A percentile compares a stretch with the other conserved stretches of the same genome.
Evolutionary conservation across 371 early-diverging fungal species (phyloP).

Genomic region (Mucor velutinosus): DNA sequence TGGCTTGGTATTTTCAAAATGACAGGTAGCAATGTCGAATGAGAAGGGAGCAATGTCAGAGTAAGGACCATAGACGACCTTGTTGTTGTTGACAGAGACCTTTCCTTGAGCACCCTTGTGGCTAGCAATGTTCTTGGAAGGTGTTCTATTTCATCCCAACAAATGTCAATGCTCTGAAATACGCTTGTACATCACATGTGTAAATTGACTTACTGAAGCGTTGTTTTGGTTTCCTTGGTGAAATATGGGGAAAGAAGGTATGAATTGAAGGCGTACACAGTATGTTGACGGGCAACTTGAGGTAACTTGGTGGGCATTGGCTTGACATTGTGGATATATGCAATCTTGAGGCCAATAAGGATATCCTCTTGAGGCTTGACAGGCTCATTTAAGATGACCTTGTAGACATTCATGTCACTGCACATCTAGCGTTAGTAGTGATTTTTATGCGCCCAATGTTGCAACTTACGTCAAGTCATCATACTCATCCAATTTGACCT

Average conservation of each 20-base stretch:
- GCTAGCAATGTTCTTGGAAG: slow-evolving; percentile 40
- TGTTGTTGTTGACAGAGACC: slow-evolving; percentile 46
- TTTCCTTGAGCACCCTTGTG: slow-evolving; percentile 39
- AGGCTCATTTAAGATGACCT: slow-evolving; percentile 59
- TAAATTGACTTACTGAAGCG: slow-evolving; percentile 61
- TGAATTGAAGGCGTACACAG: slow-evolving; percentile 64
- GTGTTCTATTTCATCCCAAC: slow-evolving; percentile 24
- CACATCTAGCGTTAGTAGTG: not conserved
- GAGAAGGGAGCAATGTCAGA: slow-evolving; percentile 44
- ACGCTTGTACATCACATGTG: not conserved
- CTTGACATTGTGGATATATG: slow-evolving; percentile 55
- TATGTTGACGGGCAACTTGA: slow-evolving; percentile 71
- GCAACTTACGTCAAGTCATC: slow-evolving; percentile 43
- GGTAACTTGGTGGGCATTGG: slow-evolving; percentile 76
- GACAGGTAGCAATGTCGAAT: slow-evolving; percentile 50
- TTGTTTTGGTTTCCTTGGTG: slow-evolving; percentile 78
- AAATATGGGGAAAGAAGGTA: slow-evolving; percentile 71
- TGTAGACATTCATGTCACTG: slow-evolving; percentile 63
- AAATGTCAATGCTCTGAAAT: not conserved
- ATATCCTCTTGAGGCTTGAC: slow-evolving; percentile 67
- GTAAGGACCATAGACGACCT: slow-evolving; percentile 82
- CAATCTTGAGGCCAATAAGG: slow-evolving; percentile 68
- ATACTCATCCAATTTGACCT: slow-evolving; percentile 26
- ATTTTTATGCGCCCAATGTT: not conserved
- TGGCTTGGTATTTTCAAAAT: slow-evolving; percentile 69